Conservation (phyloP, 805 yeast genomes). For the Candida schatavii region DNA sequence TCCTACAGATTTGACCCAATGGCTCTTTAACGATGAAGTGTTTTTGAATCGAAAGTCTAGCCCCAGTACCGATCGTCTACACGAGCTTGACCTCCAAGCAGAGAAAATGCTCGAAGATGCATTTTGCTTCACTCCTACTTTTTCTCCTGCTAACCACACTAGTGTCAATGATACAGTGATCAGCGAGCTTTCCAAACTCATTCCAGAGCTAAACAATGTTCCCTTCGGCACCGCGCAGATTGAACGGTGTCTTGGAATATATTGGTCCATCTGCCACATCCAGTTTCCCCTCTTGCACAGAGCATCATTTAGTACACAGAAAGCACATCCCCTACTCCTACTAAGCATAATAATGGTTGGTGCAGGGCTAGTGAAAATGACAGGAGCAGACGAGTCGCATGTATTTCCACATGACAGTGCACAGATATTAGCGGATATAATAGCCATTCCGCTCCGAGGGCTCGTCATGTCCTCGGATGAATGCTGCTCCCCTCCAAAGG, state of each 20-base stretch:
- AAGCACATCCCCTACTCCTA: conserved; percentile 47
- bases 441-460: conserved; percentile 64
- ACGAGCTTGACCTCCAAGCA: background rate
- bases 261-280: conserved; percentile 57
- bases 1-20: conserved; percentile 29
- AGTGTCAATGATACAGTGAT: conserved; percentile 15
- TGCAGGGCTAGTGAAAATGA: conserved; percentile 25
- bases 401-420: conserved; percentile 14
- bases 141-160: conserved; percentile 9
- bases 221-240: conserved; percentile 14
- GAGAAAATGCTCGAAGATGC: background rate
- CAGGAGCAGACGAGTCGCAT: conserved; percentile 24
- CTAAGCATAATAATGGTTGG: conserved; percentile 57
- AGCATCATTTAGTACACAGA: conserved; percentile 51
- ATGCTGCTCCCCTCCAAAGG: conserved; percentile 69
- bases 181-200: conserved; percentile 17
- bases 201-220: conserved; percentile 16
- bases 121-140: background rate
- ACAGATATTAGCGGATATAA: conserved; percentile 40
- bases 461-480: conserved; percentile 62
- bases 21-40: conserved; percentile 25
- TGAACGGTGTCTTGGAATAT: conserved; percentile 25
- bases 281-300: conserved; percentile 58
- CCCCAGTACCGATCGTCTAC: background rate
- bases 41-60: background rate